Base-by-base conservation (phyloP, 2,329 filamentous ascomycete species). In the Chrysosporium queenslandicum region DNA sequence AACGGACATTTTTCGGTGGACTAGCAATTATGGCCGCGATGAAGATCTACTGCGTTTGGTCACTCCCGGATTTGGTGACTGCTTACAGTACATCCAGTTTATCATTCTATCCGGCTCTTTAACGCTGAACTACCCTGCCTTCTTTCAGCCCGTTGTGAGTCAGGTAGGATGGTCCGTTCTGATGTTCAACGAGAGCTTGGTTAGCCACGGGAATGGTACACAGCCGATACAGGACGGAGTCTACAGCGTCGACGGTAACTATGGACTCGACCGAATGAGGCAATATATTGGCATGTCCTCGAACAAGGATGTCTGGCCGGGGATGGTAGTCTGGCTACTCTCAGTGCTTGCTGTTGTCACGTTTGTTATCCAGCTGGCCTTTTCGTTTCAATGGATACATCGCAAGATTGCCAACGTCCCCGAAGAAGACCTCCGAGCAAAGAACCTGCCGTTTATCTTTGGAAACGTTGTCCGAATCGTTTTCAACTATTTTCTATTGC, bases 11-110 rank as follows among this genome's bases (percentile, higher is more conserved):
- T 97, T 97, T 66, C 83, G 87, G 59, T 98, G 91, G 89, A 89
- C 88, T n/a, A 94, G 88, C 64, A 98, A 98, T 66, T 97, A 94
- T 66, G 92, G 92, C 32, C 82, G 91, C 60, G 92, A 98, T 61
- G 86, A 87, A 56, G 92, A 98, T 70, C 74, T 96, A 58, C 75
- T 98, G 50, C 83, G 92, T 52, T 76, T 98, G 45, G 88, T 98
- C 30, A 98, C 92, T 0, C 92, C 92, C 4, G 92, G 92, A 0
- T 97, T 98, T 65, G 89, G 88, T 5, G 92, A 98, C 65, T 98
- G 92, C 63, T 76, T 98, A 52, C 90, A 97, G 68, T 97, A 98
- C 66, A 86, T 98, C 16, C 92, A 98, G 65, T 98, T 95, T 61
- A 77, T 92, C 51, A 83, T 87, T 20, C 72, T 98, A 54, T 92